Conservation (phyloP, 2,329 filamentous ascomycete species). For the Chaetomiaceae sp. region DNA sequence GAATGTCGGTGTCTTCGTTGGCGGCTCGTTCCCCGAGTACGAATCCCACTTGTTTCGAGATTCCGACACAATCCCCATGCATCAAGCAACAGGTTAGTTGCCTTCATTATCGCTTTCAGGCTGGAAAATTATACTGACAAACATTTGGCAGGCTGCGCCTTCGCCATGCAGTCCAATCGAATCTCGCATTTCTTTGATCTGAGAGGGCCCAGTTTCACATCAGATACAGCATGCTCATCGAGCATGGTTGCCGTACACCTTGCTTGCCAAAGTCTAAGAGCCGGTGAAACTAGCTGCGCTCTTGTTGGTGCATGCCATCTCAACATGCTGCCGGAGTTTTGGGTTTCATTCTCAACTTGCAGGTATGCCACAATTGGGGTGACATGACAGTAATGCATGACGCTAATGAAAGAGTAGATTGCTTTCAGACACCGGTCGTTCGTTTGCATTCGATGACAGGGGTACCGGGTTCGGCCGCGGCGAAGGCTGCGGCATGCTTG, state of each 20-base stretch:
- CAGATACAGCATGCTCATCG: constrained; percentile 51
- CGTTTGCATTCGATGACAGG: constrained; percentile 46
- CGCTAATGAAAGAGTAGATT: constrained; percentile 30
- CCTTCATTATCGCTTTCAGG: neutral
- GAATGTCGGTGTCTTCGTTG: constrained; percentile 48
- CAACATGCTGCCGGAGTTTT: constrained; percentile 45
- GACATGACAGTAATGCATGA: neutral
- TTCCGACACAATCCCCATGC: constrained; percentile 46
- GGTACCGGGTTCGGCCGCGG: constrained; percentile 59
- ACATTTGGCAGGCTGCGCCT: constrained; percentile 38
- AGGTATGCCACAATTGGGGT: constrained; percentile 31
- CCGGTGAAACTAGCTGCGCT: constrained; percentile 43
- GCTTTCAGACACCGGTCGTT: constrained; percentile 49
- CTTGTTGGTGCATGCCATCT: constrained; percentile 47
- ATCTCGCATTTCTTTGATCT: constrained; percentile 54
- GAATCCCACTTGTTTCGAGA: constrained; percentile 43
- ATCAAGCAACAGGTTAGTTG: constrained; percentile 45
- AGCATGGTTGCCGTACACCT: constrained; percentile 47
- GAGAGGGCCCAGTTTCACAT: constrained; percentile 48
- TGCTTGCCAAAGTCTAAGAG: constrained; percentile 46
- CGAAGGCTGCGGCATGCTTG: constrained; percentile 52
- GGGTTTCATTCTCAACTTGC: constrained; percentile 43
- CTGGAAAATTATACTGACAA: constrained; percentile 16
- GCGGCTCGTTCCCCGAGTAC: constrained; percentile 46
- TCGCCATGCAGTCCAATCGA: constrained; percentile 51